Conservation (phyloP, 176 grass and related monocot species). For the Thalia dealbata region DNA sequence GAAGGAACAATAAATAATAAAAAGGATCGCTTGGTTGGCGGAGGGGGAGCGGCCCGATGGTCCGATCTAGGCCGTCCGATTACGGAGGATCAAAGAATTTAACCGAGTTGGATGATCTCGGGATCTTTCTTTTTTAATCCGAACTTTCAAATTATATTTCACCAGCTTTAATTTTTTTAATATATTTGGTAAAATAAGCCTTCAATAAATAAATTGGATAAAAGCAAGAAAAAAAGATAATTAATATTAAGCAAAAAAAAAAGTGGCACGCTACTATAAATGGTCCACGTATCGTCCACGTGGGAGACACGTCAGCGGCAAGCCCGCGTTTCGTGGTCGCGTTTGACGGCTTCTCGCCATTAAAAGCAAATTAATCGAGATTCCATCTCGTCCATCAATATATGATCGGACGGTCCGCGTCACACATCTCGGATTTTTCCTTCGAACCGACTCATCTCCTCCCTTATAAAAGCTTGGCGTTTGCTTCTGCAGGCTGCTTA, state of each 20-base stretch:
- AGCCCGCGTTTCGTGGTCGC: background rate
- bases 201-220: no score
- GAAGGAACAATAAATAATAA: no score
- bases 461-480: background rate
- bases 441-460: background rate
- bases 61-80: background rate
- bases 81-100: no score
- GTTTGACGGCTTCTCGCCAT: constrained; percentile 1
- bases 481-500: background rate
- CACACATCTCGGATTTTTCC: background rate
- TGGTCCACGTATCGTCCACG: background rate
- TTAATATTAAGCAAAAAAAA: no score
- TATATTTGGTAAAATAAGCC: no score
- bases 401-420: background rate
- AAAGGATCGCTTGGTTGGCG: background rate
- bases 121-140: no score
- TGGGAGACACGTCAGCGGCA: no score
- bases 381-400: background rate
- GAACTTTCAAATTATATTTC: no score
- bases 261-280: no score
- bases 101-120: no score
- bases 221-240: no score
- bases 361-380: background rate
- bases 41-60: background rate
- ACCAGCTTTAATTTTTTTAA: no score